A percentile compares a stretch with the other conserved stretches of the same genome.
Conservation (phyloP, 352 stramenopile genomes). For the Blastocystis sp. region DNA sequence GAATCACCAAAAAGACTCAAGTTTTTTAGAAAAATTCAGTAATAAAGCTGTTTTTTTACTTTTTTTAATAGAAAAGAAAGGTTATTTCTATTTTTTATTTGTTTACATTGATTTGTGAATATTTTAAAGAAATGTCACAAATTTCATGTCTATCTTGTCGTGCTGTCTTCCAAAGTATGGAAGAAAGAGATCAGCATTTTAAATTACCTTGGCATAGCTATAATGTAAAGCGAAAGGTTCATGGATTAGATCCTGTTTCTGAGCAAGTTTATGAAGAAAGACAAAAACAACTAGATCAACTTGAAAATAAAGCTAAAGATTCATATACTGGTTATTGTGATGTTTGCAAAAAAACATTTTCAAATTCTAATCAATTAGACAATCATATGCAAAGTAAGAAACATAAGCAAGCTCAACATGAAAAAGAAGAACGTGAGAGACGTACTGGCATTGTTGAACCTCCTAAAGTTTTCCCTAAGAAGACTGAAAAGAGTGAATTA, state of each 20-base stretch:
- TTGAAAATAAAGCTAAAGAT: conserved; percentile 41
- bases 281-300: conserved; percentile 51
- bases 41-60: too few relatives aligned
- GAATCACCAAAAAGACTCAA: too few relatives aligned
- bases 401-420: conserved; percentile 59
- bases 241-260: conserved; percentile 56
- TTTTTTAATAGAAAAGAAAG: too few relatives aligned
- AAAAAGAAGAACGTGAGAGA: conserved; percentile 58
- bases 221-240: conserved; percentile 68
- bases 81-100: too few relatives aligned
- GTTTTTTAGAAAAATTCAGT: too few relatives aligned
- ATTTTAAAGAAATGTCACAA: conserved; percentile 4
- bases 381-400: conserved; percentile 64
- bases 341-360: conserved; percentile 61
- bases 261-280: conserved; percentile 58
- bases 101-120: too few relatives aligned
- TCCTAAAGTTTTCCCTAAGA: conserved; percentile 41
- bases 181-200: conserved; percentile 34
- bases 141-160: conserved; percentile 17
- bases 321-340: conserved; percentile 46
- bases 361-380: conserved; percentile 55
- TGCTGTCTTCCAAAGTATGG: background rate
- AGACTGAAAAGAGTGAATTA: conserved; percentile 37
- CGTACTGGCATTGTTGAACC: conserved; percentile 48
- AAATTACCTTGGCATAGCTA: conserved; percentile 44